Percentiles rank a stretch among this genome's conserved stretches.
Conservation (phyloP, 2,329 filamentous ascomycete genomes). For the Periconia digitata region DNA sequence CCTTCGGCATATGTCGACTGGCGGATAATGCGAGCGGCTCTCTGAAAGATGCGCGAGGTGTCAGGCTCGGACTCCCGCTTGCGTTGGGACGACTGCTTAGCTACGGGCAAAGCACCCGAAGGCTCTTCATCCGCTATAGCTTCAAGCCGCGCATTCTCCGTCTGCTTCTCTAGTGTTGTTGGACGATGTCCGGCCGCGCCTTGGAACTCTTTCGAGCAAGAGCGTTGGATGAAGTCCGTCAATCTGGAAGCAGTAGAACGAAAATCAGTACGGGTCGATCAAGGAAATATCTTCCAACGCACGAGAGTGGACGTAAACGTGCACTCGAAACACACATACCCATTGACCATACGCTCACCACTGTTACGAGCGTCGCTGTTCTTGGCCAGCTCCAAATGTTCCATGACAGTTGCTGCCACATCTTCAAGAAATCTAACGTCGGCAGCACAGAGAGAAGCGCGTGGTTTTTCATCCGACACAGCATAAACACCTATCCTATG, state of each 20-base stretch:
- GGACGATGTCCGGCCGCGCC: slow-evolving; percentile 15
- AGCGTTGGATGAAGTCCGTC: slow-evolving; percentile 37
- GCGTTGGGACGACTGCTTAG: slow-evolving; percentile 20
- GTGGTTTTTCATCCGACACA: slow-evolving; percentile 33
- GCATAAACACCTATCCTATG: slow-evolving; percentile 35
- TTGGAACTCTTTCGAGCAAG: slow-evolving; percentile 23
- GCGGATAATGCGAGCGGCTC: slow-evolving; percentile 39
- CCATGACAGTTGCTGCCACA: slow-evolving; percentile 33
- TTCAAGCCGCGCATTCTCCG: slow-evolving; percentile 35
- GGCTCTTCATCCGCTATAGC: slow-evolving; percentile 25
- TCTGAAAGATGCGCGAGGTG: slow-evolving; percentile 33
- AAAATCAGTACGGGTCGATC: too few species aligned
- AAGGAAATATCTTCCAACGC: too few species aligned
- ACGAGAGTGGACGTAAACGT: too few species aligned
- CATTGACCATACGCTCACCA: slow-evolving; percentile 36
- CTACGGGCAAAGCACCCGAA: slow-evolving; percentile 3
- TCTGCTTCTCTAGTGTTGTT: slow-evolving; percentile 35
- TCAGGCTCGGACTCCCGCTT: slow-evolving; percentile 27
- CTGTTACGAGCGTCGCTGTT: slow-evolving; percentile 27
- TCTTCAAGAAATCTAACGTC: slow-evolving; percentile 35
- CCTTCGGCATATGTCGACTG: slow-evolving; percentile 36
- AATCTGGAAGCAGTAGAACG: slow-evolving; percentile 7
- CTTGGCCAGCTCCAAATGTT: slow-evolving; percentile 33
- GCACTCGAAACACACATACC: slow-evolving; percentile 3
- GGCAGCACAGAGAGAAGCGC: slow-evolving; percentile 22